phyloP scores from a whole-genome alignment of 2,329 filamentous ascomycete species.

The Zopfia rhizophila region DNA sequence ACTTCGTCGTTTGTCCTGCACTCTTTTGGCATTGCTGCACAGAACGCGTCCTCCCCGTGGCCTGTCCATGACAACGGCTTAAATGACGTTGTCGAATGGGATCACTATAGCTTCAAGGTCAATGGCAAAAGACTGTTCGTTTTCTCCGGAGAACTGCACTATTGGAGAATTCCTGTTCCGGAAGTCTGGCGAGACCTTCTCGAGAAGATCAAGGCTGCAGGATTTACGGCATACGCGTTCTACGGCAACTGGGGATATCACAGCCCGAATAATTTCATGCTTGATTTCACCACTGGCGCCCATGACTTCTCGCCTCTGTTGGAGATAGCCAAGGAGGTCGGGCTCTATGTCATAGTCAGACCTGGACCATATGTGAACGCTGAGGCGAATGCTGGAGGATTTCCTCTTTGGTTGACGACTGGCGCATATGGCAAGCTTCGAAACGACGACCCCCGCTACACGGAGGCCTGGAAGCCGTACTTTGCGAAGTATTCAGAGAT shows the following conservation, averaged over 20 bases:
- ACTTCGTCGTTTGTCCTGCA: not conserved
- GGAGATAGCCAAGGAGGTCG: conserved; percentile 64
- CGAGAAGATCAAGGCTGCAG: conserved; percentile 63
- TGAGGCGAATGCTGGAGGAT: conserved; percentile 70
- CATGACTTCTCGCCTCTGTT: conserved; percentile 65
- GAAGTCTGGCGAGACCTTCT: conserved; percentile 63
- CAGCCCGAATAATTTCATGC: conserved; percentile 54
- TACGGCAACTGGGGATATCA: conserved; percentile 63
- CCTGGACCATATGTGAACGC: conserved; percentile 73
- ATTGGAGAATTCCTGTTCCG: conserved; percentile 62
- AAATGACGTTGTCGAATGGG: conserved; percentile 63
- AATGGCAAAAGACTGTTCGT: conserved; percentile 63
- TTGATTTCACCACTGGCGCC: conserved; percentile 64
- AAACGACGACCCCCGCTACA: conserved; percentile 64
- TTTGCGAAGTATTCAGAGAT: conserved; percentile 62
- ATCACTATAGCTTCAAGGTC: conserved; percentile 64
- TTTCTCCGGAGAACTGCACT: conserved; percentile 66
- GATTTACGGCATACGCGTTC: conserved; percentile 61
- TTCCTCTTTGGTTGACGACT: conserved; percentile 71
- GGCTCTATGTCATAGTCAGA: conserved; percentile 65
- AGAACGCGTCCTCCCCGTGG: conserved; percentile 51
- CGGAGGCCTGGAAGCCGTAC: conserved; percentile 65
- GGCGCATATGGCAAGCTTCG: conserved; percentile 66
- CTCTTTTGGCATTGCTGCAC: conserved; percentile 30
- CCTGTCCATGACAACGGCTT: conserved; percentile 61